Base-by-base conservation (phyloP, 2,329 filamentous ascomycete genomes). In the Ophiosphaerella korrae region DNA sequence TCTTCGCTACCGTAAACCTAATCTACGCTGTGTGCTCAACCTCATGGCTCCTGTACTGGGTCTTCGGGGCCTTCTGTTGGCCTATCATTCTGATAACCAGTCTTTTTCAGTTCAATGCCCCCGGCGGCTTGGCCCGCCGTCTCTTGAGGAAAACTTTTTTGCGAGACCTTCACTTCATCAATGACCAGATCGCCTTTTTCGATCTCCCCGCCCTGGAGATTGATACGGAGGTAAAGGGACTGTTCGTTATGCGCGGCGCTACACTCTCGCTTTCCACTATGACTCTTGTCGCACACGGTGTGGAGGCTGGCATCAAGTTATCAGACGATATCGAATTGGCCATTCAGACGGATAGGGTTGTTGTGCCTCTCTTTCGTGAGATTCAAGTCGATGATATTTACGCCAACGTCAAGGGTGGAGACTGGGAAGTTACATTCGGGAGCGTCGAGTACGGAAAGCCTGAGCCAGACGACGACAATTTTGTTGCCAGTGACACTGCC, bases 361-460 rank as follows among this genome's bases (percentile, higher is more conserved):
- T 67, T 5, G 75, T 83, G 16, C 69, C 68, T 2, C 66, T 84
- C 0, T 81, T 83, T 55, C 69, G 81, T 34, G 68, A 74, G 5
- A 79, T 83, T 31, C 74, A 78, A n/a, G 74, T 83, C 31, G 77
- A 77, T 4, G 78, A 83, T 52, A 78, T 82, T 9, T 83, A 78
- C 59, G 78, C 75, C n/a, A 82, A 82, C 59, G 63, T 82, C 41
- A 83, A 83, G 61, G 80, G 79, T 18, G 78, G 77, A n/a, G 68
- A 78, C 7, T 66, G 63, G 53, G 79, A 82, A 62, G 80, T 82
- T 73, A 80, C 75, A 0, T 81, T 82, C 58, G 76, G 73, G 7
- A 53, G 56, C 16, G 60, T 66, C 8, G 53, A 52, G 3, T 66
- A 66, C 37, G 63, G 63, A n/a, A 48, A 56, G 18, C 63, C 72